A percentile compares a stretch with the other conserved stretches of the same genome.
Conservation (phyloP, 2,329 filamentous ascomycete species). For the Monilinia laxa region DNA sequence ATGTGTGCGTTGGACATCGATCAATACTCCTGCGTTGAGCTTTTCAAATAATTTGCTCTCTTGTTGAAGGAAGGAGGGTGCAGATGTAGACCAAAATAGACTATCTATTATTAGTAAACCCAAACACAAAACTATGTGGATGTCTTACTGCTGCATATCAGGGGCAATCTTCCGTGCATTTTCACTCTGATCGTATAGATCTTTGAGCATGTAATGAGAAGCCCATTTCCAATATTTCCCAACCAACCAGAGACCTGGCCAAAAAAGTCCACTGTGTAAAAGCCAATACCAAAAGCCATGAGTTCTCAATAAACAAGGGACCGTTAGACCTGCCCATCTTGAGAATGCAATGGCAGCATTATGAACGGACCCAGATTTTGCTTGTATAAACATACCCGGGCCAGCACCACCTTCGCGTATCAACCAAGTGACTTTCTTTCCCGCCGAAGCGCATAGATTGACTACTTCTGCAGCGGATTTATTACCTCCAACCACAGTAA, state of each 20-base stretch:
- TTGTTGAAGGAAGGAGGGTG: slow-evolving; percentile 19
- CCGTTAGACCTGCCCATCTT: slow-evolving; percentile 13
- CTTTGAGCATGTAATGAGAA: slow-evolving; percentile 21
- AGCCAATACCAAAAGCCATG: slow-evolving; percentile 27
- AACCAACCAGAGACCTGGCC: slow-evolving; percentile 21
- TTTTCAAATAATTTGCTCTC: slow-evolving; percentile 14
- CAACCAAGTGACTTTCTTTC: slow-evolving; percentile 30
- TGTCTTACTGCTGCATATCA: slow-evolving; percentile 19
- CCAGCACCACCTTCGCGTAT: slow-evolving; percentile 28
- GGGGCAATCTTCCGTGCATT: slow-evolving; percentile 21
- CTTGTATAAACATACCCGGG: slow-evolving; percentile 23
- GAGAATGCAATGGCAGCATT: slow-evolving; percentile 23
- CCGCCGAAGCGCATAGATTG: slow-evolving; percentile 20
- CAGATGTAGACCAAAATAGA: slow-evolving; percentile 22
- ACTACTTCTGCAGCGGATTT: slow-evolving; percentile 29
- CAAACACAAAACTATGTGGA: not conserved
- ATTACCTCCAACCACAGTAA: slow-evolving; percentile 29
- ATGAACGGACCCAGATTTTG: slow-evolving; percentile 18
- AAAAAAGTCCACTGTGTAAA: slow-evolving; percentile 25
- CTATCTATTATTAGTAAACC: slow-evolving; percentile 6
- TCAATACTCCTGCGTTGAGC: slow-evolving; percentile 8
- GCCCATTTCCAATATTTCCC: slow-evolving; percentile 22
- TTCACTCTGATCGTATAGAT: slow-evolving; percentile 17
- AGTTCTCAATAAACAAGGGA: slow-evolving; percentile 18
- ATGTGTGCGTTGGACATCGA: slow-evolving; percentile 20